Evolutionary conservation across 345 rosid genomes (phyloP).

Genomic region (Cardamine chenopodiifolia): DNA sequence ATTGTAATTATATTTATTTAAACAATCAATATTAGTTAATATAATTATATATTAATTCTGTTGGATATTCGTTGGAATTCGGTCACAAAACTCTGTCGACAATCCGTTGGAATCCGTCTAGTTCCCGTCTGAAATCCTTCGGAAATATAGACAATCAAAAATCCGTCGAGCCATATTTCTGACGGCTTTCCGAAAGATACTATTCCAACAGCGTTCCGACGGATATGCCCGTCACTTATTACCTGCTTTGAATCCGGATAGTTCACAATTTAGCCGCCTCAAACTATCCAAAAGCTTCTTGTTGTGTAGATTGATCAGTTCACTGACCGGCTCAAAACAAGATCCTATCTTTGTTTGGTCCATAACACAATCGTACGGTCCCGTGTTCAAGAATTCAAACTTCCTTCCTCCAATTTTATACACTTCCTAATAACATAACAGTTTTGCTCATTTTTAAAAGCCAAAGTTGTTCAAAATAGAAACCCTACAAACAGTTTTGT

Average conservation of each 20-base stretch:
- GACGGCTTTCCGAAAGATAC: too few species aligned
- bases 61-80: too few species aligned
- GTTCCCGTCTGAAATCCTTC: too few species aligned
- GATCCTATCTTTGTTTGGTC: slow-evolving; percentile 2
- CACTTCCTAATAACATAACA: slow-evolving; percentile 1
- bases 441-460: neutral
- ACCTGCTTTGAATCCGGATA: neutral
- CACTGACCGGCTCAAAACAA: slow-evolving; percentile 4
- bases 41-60: too few species aligned
- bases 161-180: too few species aligned
- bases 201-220: too few species aligned
- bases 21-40: too few species aligned
- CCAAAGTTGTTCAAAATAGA: neutral
- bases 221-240: too few species aligned
- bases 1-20: too few species aligned
- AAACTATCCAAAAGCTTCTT: neutral
- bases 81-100: too few species aligned
- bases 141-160: too few species aligned
- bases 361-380: neutral
- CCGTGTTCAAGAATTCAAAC: neutral
- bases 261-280: neutral
- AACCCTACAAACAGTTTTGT: neutral
- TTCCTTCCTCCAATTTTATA: slow-evolving; percentile 1
- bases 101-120: too few species aligned
- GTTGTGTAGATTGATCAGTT: neutral